Conservation (phyloP, 129 eudicot species). For the Pulicaria dysenterica region DNA sequence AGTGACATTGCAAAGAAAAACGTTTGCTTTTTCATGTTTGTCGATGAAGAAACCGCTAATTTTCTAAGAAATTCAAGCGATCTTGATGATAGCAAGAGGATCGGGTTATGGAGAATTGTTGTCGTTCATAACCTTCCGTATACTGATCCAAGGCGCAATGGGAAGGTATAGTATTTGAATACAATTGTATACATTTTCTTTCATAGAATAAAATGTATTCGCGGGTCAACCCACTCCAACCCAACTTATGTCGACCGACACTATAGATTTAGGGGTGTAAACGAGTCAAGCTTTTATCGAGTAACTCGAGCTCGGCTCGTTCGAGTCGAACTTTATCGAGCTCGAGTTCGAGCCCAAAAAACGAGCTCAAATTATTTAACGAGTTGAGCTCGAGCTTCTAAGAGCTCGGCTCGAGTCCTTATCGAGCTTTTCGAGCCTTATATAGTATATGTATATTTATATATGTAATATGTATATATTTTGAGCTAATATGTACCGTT, state of each 20-base stretch:
- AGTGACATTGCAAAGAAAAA: slow-evolving; percentile 71
- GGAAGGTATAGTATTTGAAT: slow-evolving; percentile 57
- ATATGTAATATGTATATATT: no score
- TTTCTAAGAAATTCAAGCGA: slow-evolving; percentile 60
- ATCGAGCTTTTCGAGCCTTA: no score
- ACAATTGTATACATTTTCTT: background rate
- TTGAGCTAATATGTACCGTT: no score
- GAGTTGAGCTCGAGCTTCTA: no score
- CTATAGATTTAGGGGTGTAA: no score
- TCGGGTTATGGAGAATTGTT: slow-evolving; percentile 87
- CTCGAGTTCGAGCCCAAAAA: no score
- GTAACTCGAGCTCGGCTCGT: no score
- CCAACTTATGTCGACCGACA: background rate
- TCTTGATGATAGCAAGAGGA: slow-evolving; percentile 56
- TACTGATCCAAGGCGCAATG: slow-evolving; percentile 87
- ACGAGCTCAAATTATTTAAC: no score
- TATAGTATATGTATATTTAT: no score
- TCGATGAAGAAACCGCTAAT: slow-evolving; percentile 81
- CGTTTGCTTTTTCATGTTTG: slow-evolving; percentile 85
- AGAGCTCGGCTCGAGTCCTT: no score
- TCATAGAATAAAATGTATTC: background rate
- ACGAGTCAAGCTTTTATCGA: no score
- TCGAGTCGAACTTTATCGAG: no score
- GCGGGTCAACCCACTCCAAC: background rate
- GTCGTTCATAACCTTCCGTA: slow-evolving; percentile 85